Evolutionary conservation across 345 rosid genomes (phyloP).

Genomic region (Camelina sativa): DNA sequence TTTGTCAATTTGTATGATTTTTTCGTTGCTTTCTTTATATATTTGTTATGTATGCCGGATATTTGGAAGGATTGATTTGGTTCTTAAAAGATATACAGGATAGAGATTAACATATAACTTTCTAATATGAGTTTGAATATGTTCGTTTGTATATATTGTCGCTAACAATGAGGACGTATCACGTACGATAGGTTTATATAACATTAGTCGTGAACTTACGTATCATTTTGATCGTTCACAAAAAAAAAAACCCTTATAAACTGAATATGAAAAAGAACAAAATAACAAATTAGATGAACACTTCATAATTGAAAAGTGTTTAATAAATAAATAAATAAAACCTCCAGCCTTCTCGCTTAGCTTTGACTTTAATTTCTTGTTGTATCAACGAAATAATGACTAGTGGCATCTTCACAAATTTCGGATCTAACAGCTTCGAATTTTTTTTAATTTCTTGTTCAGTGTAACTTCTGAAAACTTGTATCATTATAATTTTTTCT

Average conservation of each 20-base stretch:
- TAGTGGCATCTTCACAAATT: constrained; percentile 29
- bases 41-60: too few relatives aligned
- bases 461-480: constrained; percentile 8
- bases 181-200: background rate
- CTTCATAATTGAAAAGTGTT: background rate
- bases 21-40: background rate
- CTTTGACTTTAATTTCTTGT: background rate
- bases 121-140: too few relatives aligned
- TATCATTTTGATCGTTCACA: background rate
- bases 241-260: background rate
- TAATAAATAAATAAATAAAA: too few relatives aligned
- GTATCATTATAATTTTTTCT: background rate
- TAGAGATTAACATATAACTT: too few relatives aligned
- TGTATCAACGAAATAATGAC: constrained; percentile 12
- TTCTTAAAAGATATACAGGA: too few relatives aligned
- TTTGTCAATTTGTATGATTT: background rate
- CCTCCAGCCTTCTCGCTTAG: constrained; percentile 24
- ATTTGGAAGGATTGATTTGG: too few relatives aligned
- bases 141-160: too few relatives aligned
- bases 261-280: background rate
- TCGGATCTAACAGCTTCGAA: constrained; percentile 32
- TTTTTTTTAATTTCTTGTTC: background rate
- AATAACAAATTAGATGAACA: background rate
- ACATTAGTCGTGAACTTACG: constrained; percentile 7
- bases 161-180: too few relatives aligned